Evolutionary conservation across 2,329 filamentous ascomycete species (phyloP).

Genomic region (Colletotrichum sp.): DNA sequence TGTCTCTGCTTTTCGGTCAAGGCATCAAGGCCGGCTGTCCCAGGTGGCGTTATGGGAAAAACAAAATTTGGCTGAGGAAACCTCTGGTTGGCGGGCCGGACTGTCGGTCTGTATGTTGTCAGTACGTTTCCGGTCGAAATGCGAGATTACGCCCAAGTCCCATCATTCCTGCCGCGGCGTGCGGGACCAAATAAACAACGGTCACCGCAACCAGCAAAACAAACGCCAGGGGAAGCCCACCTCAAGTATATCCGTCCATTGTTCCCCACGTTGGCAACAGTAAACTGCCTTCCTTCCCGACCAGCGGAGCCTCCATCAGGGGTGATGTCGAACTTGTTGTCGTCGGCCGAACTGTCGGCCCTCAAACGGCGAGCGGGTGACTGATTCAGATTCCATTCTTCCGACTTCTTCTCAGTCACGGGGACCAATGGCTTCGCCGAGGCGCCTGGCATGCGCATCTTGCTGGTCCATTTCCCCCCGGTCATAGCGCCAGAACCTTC

Average conservation of each 20-base stretch:
- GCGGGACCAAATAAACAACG: neutral
- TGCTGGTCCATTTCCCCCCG: conserved; percentile 26
- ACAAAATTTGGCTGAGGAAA: conserved; percentile 66
- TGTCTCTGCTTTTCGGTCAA: conserved; percentile 35
- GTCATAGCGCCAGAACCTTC: conserved; percentile 18
- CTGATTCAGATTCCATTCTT: conserved; percentile 40
- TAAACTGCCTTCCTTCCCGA: conserved; percentile 74
- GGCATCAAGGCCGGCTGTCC: conserved; percentile 60
- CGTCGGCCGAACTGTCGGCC: conserved; percentile 53
- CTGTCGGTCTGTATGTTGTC: conserved; percentile 54
- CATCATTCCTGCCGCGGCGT: conserved; percentile 5
- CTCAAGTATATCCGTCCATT: conserved; percentile 84
- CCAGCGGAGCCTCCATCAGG: conserved; percentile 66
- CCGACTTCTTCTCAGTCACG: conserved; percentile 50
- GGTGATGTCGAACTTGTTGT: conserved; percentile 60
- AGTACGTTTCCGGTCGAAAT: conserved; percentile 17
- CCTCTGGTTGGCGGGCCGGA: conserved; percentile 66
- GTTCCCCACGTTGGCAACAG: conserved; percentile 82
- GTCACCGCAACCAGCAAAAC: neutral
- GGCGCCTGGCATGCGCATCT: conserved; percentile 28
- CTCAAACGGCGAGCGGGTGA: conserved; percentile 41
- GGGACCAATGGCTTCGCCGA: conserved; percentile 47
- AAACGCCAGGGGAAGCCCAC: conserved; percentile 50
- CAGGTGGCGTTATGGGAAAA: conserved; percentile 66
- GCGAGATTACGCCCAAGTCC: conserved; percentile 10